Evolutionary conservation across 2,329 filamentous ascomycete genomes (phyloP).

Genomic region (Epichloe gansuensis): DNA sequence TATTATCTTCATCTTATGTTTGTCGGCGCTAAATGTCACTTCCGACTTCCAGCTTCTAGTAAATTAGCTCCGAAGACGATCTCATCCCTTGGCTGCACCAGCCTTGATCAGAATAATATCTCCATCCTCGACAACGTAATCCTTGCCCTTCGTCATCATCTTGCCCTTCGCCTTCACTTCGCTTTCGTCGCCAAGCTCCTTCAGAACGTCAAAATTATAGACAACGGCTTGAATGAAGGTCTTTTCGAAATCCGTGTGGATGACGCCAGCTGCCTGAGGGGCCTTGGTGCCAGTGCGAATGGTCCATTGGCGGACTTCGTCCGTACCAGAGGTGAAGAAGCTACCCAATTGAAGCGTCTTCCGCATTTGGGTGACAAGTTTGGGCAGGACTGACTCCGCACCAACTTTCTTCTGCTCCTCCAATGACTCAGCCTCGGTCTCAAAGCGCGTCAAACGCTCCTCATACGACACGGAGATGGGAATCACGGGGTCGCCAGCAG

Average conservation of each 20-base stretch:
- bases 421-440: constrained; percentile 59
- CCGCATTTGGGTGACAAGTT: constrained; percentile 87
- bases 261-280: constrained; percentile 94
- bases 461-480: constrained; percentile 89
- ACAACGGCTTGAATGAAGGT: constrained; percentile 96
- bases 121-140: constrained; percentile 80
- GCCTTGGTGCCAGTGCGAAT: constrained; percentile 93
- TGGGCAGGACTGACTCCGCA: constrained; percentile 79
- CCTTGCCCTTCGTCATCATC: constrained; percentile 97
- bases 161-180: constrained; percentile 90
- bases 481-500: constrained; percentile 76
- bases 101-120: constrained; percentile 82
- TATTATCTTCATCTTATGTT: background rate
- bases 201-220: constrained; percentile 73
- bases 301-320: constrained; percentile 98
- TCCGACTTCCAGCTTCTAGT: background rate
- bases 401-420: constrained; percentile 85
- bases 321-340: constrained; percentile 93
- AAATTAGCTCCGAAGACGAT: background rate
- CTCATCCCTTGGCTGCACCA: constrained; percentile 59
- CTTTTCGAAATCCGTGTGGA: constrained; percentile 98
- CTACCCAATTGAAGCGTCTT: constrained; percentile 79
- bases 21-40: background rate
- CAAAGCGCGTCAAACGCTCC: constrained; percentile 74
- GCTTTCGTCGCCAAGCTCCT: constrained; percentile 78